These are phyloP conservation scores for Macrolepiota albuminosa DNA, from an alignment of 768 basidiomycete species.

Conservation along the genomic window DNA sequence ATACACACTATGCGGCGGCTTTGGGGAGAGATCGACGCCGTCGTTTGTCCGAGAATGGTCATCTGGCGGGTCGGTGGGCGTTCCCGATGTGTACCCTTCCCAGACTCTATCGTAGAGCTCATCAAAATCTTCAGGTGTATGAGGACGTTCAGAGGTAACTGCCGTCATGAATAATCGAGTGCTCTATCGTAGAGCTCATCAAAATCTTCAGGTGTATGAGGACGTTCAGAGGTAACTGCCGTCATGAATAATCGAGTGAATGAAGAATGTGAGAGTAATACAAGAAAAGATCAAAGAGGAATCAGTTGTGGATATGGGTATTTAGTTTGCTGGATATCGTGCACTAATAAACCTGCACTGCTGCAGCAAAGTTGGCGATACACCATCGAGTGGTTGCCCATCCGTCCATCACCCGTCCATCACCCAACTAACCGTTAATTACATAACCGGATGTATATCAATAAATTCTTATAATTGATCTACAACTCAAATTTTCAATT, in stretches of 20 bases:
- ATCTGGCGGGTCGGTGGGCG: not conserved
- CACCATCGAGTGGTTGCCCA: conserved; percentile 8
- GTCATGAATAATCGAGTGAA: conserved; percentile 6
- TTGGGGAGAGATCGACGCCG: not conserved
- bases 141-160: conserved; percentile 8
- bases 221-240: conserved; percentile 6
- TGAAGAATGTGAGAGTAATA: not conserved
- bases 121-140: conserved; percentile 46
- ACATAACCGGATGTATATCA: conserved; percentile 13
- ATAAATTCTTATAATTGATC: not conserved
- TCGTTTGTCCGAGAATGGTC: conserved; percentile 4
- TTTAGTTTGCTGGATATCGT: conserved; percentile 11
- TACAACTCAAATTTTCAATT: not conserved
- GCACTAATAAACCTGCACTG: conserved; percentile 9
- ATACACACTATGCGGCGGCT: conserved; percentile 11
- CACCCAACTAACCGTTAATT: conserved; percentile 4
- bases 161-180: conserved; percentile 8
- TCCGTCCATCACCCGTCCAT: conserved; percentile 5
- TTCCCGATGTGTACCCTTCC: conserved; percentile 41
- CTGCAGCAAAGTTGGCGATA: conserved; percentile 13
- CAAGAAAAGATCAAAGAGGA: conserved; percentile 2
- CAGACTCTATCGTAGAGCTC: conserved; percentile 55
- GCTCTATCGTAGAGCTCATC: conserved; percentile 53
- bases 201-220: conserved; percentile 40
- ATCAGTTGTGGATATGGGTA: conserved; percentile 6